phyloP scores from a whole-genome alignment of 352 stramenopile species.

The Globisporangium irregulare region DNA sequence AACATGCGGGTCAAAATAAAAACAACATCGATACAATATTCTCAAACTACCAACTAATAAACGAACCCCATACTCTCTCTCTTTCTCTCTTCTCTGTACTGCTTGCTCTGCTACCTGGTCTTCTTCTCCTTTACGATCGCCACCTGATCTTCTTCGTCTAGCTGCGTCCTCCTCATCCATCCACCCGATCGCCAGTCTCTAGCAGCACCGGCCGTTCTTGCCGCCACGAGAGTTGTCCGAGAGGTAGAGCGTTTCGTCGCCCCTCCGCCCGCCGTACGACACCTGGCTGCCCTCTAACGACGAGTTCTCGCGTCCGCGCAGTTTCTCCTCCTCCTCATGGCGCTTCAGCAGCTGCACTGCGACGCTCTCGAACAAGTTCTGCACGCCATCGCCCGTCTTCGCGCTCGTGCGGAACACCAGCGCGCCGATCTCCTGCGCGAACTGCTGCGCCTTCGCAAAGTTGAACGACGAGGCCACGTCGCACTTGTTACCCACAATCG shows the following conservation, averaged over 20 bases:
- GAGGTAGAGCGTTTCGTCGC: conserved; percentile 17
- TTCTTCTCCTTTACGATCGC: neutral
- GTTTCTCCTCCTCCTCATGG: conserved; percentile 60
- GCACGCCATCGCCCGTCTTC: conserved; percentile 78
- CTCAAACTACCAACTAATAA: conserved; percentile 12
- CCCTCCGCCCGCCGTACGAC: conserved; percentile 28
- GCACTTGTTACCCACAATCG: conserved; percentile 84
- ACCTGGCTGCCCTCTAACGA: conserved; percentile 21
- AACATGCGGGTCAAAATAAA: conserved; percentile 1
- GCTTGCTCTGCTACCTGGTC: neutral
- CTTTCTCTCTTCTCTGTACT: neutral
- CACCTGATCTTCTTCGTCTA: neutral
- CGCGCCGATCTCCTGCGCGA: conserved; percentile 78
- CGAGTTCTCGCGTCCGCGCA: conserved; percentile 44
- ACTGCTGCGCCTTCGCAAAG: conserved; percentile 66
- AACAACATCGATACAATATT: conserved; percentile 16
- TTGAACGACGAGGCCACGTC: conserved; percentile 65
- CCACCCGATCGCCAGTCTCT: neutral
- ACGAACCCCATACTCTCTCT: conserved; percentile 4
- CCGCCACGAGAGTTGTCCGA: conserved; percentile 15
- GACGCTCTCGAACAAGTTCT: conserved; percentile 71
- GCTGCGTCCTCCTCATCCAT: neutral
- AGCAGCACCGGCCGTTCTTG: conserved; percentile 13
- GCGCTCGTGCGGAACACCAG: conserved; percentile 79
- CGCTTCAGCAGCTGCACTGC: conserved; percentile 73